Evolutionary conservation across 306 rosid species (phyloP).

Genomic region (Styphnolobium japonicum): DNA sequence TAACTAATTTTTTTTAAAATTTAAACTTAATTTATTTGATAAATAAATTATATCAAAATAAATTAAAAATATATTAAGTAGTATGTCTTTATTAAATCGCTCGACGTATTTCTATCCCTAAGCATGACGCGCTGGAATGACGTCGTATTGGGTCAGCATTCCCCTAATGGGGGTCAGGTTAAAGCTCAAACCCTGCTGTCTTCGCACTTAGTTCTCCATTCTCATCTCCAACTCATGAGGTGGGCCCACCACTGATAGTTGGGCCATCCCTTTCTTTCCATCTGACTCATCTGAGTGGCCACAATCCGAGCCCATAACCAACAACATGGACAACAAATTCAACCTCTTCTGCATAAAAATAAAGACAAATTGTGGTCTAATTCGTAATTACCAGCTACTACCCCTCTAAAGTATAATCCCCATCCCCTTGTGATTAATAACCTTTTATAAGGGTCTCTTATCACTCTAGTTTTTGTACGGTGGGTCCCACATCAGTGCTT

Average conservation of each 20-base stretch:
- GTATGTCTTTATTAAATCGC: too few relatives aligned
- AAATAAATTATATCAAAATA: too few relatives aligned
- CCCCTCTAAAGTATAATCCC: neutral
- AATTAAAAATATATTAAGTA: too few relatives aligned
- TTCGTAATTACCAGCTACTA: neutral
- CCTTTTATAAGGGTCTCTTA: neutral
- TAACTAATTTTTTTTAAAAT: too few relatives aligned
- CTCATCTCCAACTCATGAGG: neutral
- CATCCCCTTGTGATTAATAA: neutral
- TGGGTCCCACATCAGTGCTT: conserved; percentile 8
- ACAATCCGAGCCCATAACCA: neutral
- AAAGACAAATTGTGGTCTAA: neutral
- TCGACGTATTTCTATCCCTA: too few relatives aligned
- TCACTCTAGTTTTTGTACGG: neutral
- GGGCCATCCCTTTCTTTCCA: neutral
- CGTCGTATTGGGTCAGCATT: neutral
- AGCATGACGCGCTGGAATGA: neutral
- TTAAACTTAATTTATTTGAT: too few relatives aligned
- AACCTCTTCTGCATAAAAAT: neutral
- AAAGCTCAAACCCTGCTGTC: neutral
- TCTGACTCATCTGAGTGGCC: neutral
- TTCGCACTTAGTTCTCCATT: neutral
- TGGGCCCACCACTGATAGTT: neutral
- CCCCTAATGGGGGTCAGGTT: neutral
- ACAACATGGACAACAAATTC: neutral